Percentiles rank a stretch among this genome's conserved stretches.
These are phyloP conservation scores for Schizopora paradoxa DNA, from an alignment of 1,284 basidiomycete species.

Conservation along the genomic window DNA sequence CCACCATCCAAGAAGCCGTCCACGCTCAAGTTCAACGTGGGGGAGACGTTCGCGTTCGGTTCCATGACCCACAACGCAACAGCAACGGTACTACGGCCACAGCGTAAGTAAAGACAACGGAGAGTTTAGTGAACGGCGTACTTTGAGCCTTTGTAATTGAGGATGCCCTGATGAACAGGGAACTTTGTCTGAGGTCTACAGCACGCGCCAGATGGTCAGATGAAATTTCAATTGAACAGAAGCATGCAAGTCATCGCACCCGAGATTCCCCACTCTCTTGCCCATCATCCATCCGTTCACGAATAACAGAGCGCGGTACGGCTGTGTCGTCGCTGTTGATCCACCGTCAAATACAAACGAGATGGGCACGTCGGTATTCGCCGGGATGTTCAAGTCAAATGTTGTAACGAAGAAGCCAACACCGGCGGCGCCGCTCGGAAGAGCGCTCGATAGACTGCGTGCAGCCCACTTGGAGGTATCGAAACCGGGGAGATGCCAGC, in stretches of 20 bases:
- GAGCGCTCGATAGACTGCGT: conserved; percentile 49
- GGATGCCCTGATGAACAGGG: conserved; percentile 72
- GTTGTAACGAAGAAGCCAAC: conserved; percentile 77
- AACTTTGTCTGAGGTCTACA: conserved; percentile 67
- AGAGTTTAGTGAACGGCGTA: conserved; percentile 29
- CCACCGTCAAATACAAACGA: conserved; percentile 58
- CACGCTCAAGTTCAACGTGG: conserved; percentile 48
- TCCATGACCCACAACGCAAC: conserved; percentile 68
- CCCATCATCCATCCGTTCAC: conserved; percentile 89
- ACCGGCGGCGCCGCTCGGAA: conserved; percentile 52
- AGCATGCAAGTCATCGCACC: conserved; percentile 39
- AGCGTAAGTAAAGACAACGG: conserved; percentile 2
- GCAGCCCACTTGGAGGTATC: conserved; percentile 54
- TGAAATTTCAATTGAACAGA: neutral
- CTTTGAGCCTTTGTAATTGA: conserved; percentile 68
- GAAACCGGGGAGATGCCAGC: conserved; percentile 80
- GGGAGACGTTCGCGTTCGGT: conserved; percentile 39
- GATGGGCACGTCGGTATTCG: conserved; percentile 56
- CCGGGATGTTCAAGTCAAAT: conserved; percentile 55
- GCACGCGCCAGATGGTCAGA: conserved; percentile 5
- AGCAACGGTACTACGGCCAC: conserved; percentile 52
- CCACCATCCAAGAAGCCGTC: conserved; percentile 62
- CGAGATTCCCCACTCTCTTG: conserved; percentile 65
- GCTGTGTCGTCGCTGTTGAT: conserved; percentile 37
- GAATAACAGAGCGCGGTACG: conserved; percentile 70